Evolutionary conservation across 768 basidiomycete species (phyloP).

Genomic region (Gautieria morchelliformis): DNA sequence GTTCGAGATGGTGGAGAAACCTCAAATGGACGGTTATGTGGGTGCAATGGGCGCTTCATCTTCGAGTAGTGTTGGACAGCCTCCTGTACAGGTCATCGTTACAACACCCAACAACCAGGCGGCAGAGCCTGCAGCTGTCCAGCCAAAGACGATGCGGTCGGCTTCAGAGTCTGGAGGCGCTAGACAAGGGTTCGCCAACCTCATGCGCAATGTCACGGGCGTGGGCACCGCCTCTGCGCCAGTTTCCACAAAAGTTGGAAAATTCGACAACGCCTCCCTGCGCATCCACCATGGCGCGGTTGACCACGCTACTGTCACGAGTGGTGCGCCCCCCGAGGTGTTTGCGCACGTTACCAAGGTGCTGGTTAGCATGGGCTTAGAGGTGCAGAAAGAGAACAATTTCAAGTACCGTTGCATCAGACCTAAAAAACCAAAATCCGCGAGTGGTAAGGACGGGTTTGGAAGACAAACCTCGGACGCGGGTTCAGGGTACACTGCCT

Average conservation of each 20-base stretch:
- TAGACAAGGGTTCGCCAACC: constrained; percentile 30
- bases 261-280: constrained; percentile 25
- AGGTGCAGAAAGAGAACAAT: constrained; percentile 79
- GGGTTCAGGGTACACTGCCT: constrained; percentile 51
- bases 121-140: background rate
- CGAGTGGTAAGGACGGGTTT: constrained; percentile 31
- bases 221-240: background rate
- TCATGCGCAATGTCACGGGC: constrained; percentile 13
- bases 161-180: constrained; percentile 28
- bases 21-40: background rate
- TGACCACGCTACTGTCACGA: constrained; percentile 84
- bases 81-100: constrained; percentile 6
- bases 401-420: constrained; percentile 85
- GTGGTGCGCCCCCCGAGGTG: constrained; percentile 73
- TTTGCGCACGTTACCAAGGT: constrained; percentile 77
- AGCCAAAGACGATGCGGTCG: constrained; percentile 13
- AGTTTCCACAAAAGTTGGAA: background rate
- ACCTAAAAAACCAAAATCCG: constrained; percentile 55
- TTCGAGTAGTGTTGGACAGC: constrained; percentile 1
- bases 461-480: constrained; percentile 30
- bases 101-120: background rate
- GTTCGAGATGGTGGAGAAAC: background rate
- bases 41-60: constrained; percentile 1
- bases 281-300: constrained; percentile 89
- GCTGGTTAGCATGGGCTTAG: constrained; percentile 83